A percentile compares a stretch with the other conserved stretches of the same genome.
Evolutionary conservation across 2,329 filamentous ascomycete genomes (phyloP).

Genomic region (Claviceps pusilla): DNA sequence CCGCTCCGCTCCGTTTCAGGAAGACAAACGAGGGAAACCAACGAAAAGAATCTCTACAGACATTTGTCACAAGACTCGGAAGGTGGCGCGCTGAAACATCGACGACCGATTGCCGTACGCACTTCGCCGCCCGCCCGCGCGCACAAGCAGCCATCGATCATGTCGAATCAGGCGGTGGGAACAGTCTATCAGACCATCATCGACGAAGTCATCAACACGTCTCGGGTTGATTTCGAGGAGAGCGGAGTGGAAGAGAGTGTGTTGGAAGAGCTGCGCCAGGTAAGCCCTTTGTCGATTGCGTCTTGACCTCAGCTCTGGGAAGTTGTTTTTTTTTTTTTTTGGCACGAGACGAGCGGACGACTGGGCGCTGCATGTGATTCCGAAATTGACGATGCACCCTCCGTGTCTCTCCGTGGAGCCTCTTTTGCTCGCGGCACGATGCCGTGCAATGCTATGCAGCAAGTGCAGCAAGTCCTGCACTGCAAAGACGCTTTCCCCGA

Average conservation of each 20-base stretch:
- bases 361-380: background rate
- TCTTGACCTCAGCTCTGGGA: background rate
- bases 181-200: conserved; percentile 66
- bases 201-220: conserved; percentile 78
- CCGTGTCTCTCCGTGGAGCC: too few relatives aligned
- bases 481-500: background rate
- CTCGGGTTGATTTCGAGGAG: conserved; percentile 91
- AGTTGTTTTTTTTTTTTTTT: background rate
- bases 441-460: background rate
- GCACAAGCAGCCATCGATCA: conserved; percentile 17
- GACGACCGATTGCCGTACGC: background rate
- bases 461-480: background rate
- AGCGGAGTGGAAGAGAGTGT: conserved; percentile 79
- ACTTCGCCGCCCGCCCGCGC: conserved; percentile 2
- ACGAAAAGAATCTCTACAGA: background rate
- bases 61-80: background rate
- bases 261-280: conserved; percentile 73
- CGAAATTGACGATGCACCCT: background rate
- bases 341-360: background rate
- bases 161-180: conserved; percentile 52
- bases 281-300: conserved; percentile 32
- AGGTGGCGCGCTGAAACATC: background rate
- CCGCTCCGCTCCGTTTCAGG: background rate
- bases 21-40: too few relatives aligned
- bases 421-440: background rate